A percentile compares a stretch with the other conserved stretches of the same genome.
Conservation (phyloP, 78 protist species). For the Isochrysis galbana region DNA sequence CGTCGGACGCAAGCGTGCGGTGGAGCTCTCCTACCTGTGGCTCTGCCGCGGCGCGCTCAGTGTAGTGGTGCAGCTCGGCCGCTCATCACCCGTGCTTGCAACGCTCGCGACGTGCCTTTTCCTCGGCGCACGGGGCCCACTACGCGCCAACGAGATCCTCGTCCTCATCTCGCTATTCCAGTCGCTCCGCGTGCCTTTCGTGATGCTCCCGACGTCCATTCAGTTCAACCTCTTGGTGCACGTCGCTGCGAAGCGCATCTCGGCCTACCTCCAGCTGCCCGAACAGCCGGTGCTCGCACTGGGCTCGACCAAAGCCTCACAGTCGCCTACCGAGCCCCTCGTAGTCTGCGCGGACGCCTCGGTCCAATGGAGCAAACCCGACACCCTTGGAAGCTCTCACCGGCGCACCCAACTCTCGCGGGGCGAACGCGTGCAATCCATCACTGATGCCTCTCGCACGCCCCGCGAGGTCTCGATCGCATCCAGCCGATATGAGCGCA, state of each 20-base stretch:
- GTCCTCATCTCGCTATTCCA: not conserved
- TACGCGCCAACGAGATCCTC: not conserved
- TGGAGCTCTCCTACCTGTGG: not conserved
- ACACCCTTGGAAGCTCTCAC: no score
- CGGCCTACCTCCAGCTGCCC: not conserved
- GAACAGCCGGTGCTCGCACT: not conserved
- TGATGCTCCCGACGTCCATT: not conserved
- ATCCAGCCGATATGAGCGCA: not conserved
- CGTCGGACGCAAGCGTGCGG: not conserved
- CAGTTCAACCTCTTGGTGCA: not conserved
- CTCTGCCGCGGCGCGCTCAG: not conserved
- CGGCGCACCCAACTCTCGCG: not conserved
- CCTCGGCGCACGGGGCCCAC: not conserved
- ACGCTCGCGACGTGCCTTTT: not conserved
- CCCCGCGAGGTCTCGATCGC: no score
- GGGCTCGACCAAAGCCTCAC: not conserved
- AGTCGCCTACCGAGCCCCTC: no score
- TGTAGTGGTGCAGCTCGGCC: not conserved
- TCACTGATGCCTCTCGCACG: no score
- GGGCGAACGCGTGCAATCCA: not conserved
- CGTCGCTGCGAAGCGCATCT: not conserved
- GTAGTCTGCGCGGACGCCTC: not conserved
- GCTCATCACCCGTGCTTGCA: constrained; percentile 14
- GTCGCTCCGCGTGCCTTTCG: constrained; percentile 6
- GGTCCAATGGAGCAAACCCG: not conserved